Base-by-base conservation (phyloP, 495 filamentous ascomycete species). In the Hypoxylon lenormandii region DNA sequence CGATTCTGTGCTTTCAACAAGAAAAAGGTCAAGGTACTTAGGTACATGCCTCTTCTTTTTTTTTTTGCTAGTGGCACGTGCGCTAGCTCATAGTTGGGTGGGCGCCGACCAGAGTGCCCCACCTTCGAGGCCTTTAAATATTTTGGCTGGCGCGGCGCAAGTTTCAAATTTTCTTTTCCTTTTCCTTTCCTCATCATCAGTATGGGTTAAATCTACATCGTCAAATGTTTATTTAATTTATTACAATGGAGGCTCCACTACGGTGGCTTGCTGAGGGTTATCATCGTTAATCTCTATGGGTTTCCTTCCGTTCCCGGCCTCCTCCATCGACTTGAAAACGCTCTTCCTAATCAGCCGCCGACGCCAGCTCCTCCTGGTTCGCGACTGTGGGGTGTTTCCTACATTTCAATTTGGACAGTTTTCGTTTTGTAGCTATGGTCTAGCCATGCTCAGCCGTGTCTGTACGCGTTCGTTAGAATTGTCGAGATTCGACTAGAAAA, bases 271-370 rank as follows among this genome's bases (percentile, higher is more conserved):
- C 83, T 85, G 82, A 82, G 82, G 80, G 80, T 82, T 82, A 80
- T 80, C 77, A 69, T 66, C n/a, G 47, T 48, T 65, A 70, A 70
- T 72, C 64, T 69, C 67, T 55, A 79, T 85, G 81, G 74, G 73
- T 83, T 77, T 82, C 78, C 79, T 78, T 82, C 82, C 83, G 83
- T 85, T 85, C 83, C 83, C 83, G 82, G 82, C 80, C 78, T 79
- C 81, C 79, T 81, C 61, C 72, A 82, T 23, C 61, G 75, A 74
- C 74, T 78, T 74, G 63, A 61, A 72, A 70, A 45, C 65, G 66
- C 76, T 76, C 78, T 79, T 74, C 78, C 74, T 58, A 74, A 73
- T 65, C 78, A 80, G 77, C 75, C 78, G 75, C 75, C 60, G 74
- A 73, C 70, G 72, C 66, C 74, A 73, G 60, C 72, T 66, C 60